Base-by-base conservation (phyloP, 2,329 filamentous ascomycete genomes). In the Penicillium paneum region DNA sequence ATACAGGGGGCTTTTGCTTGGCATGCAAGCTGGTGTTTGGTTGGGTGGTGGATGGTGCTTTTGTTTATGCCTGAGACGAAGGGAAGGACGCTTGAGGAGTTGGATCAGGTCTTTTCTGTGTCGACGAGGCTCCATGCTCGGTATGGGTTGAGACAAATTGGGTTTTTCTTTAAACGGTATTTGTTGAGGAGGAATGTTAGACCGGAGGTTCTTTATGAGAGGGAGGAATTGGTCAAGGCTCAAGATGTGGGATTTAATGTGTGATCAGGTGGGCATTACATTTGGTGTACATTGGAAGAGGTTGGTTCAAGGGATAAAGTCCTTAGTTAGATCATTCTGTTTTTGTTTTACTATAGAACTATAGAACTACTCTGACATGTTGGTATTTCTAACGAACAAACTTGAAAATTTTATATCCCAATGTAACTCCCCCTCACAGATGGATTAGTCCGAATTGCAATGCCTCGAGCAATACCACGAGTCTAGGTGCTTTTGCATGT, bases 71-170 rank as follows among this genome's bases (percentile, higher is more conserved):
- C 72, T 0, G 73, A 76, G 55, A 76, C 73, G 0, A 75, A 75
- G 51, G 68, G 67, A 2, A 72, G 71, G 55, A 77, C 75, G 0
- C 69, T 78, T 0, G 76, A 78, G 49, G 76, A 78, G 57, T 63
- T 81, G 42, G 79, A 81, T 58, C 77, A 82, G 60, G 78, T 83
- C 15, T 84, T 83, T 64, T 75, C 73, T 1, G 78, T 83, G 1
- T 76, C 80, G 0, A 81, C 78, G 3, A 63, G 67, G 12, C 65
- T 75, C 29, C 76, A 78, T 64, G 74, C 70, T 5, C 58, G 57
- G 41, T 77, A 74, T 63, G 73, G 73, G 1, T 40, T 74, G 44
- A 64, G 71, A 17, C 71, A 76, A 59, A 66, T 74, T 41, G 64
- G 65, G 3, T 74, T 71, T 40, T 71, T 74, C 42, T 41, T 71